phyloP scores from a whole-genome alignment of 352 stramenopile species.

The Pythium angustatum region DNA sequence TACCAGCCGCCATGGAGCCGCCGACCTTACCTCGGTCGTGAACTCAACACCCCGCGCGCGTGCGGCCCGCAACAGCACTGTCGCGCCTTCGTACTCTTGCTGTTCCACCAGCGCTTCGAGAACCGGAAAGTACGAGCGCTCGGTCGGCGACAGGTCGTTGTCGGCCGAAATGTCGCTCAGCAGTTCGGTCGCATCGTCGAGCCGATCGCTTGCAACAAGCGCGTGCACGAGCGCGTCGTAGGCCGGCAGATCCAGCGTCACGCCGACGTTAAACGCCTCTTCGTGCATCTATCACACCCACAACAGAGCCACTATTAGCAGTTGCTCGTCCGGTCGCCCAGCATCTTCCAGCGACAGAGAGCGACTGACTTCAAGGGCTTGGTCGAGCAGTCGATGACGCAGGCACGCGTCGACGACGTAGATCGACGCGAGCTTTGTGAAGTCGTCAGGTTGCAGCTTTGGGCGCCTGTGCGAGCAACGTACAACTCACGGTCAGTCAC shows the following conservation, averaged over 20 bases:
- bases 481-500: no score
- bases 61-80: slow-evolving; percentile 23
- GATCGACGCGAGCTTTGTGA: slow-evolving; percentile 37
- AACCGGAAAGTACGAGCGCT: slow-evolving; percentile 31
- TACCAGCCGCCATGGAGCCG: no score
- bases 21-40: slow-evolving; percentile 28
- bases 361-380: slow-evolving; percentile 30
- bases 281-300: slow-evolving; percentile 30
- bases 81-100: slow-evolving; percentile 27
- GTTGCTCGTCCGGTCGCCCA: no score
- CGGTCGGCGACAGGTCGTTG: slow-evolving; percentile 32
- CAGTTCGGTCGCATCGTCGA: slow-evolving; percentile 32
- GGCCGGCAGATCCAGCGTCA: slow-evolving; percentile 34
- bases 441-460: slow-evolving; percentile 33
- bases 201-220: slow-evolving; percentile 29
- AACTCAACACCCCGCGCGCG: slow-evolving; percentile 28
- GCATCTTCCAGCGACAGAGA: neutral
- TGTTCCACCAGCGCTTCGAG: slow-evolving; percentile 27
- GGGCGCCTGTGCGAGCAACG: slow-evolving; percentile 15
- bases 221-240: slow-evolving; percentile 35
- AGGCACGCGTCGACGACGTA: slow-evolving; percentile 44
- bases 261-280: slow-evolving; percentile 36
- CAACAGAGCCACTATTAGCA: neutral
- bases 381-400: slow-evolving; percentile 30
- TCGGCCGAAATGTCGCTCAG: slow-evolving; percentile 25